Conservation (phyloP, 495 filamentous ascomycete genomes). For the Venustampulla echinocandica region DNA sequence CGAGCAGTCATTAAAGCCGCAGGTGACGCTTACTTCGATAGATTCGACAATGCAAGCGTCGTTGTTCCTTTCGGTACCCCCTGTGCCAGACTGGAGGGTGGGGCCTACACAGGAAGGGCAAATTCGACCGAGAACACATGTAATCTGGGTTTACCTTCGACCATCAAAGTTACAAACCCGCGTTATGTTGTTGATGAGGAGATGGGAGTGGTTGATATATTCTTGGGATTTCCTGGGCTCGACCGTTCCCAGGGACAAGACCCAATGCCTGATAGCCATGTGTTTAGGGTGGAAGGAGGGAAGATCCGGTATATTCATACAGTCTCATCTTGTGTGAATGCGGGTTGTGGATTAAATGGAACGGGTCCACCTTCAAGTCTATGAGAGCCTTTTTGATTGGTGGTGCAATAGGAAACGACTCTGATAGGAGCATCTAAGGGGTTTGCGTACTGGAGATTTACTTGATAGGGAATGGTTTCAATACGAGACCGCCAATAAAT, state of each 20-base stretch:
- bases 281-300: slow-evolving; percentile 31
- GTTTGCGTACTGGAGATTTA: no score
- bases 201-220: slow-evolving; percentile 34
- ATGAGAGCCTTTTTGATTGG: no score
- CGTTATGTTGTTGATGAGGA: slow-evolving; percentile 38
- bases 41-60: slow-evolving; percentile 32
- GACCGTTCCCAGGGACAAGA: slow-evolving; percentile 21
- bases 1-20: slow-evolving; percentile 36
- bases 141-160: slow-evolving; percentile 23
- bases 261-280: slow-evolving; percentile 25
- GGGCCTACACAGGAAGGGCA: slow-evolving; percentile 28
- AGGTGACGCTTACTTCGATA: slow-evolving; percentile 38
- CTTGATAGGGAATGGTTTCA: no score
- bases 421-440: no score
- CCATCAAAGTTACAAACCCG: slow-evolving; percentile 26
- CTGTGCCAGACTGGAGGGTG: slow-evolving; percentile 40
- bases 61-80: slow-evolving; percentile 37
- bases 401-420: no score
- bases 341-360: slow-evolving; percentile 7
- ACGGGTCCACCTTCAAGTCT: background rate
- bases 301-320: slow-evolving; percentile 31
- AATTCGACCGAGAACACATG: slow-evolving; percentile 28
- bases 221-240: slow-evolving; percentile 30
- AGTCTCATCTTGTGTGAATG: slow-evolving; percentile 5
- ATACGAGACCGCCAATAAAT: no score